These are phyloP conservation scores for Pseudopithomyces chartarum DNA, from an alignment of 2,329 filamentous ascomycete genomes.

Conservation along the genomic window DNA sequence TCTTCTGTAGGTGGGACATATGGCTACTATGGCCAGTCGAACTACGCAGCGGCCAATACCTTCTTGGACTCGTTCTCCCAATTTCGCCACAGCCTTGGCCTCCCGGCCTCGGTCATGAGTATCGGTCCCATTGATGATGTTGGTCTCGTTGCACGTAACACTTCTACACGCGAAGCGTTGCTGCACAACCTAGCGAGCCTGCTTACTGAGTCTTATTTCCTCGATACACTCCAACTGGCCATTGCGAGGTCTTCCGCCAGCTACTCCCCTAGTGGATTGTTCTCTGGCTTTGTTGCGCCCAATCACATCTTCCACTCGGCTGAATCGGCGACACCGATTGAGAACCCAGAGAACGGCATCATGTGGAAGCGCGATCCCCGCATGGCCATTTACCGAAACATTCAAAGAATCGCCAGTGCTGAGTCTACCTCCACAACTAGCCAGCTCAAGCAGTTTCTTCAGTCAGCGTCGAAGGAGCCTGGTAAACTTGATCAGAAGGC, in stretches of 20 bases:
- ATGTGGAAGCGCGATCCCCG: constrained; percentile 11
- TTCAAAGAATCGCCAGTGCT: not conserved
- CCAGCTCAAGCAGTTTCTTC: not conserved
- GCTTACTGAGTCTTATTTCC: constrained; percentile 4
- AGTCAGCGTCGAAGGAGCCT: not conserved
- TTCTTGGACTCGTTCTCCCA: constrained; percentile 49
- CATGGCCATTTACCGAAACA: constrained; percentile 9
- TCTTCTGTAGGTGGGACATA: constrained; percentile 13
- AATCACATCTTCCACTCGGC: constrained; percentile 9
- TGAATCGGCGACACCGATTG: constrained; percentile 2
- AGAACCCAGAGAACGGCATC: constrained; percentile 1
- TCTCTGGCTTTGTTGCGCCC: not conserved
- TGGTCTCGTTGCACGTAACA: constrained; percentile 3
- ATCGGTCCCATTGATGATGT: constrained; percentile 10
- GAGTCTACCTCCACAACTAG: not conserved
- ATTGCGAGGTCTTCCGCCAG: constrained; percentile 1
- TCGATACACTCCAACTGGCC: constrained; percentile 6
- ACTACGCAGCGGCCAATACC: constrained; percentile 22
- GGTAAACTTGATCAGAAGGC: constrained; percentile 3
- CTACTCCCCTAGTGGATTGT: not conserved
- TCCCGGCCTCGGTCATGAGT: constrained; percentile 1
- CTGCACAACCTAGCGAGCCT: constrained; percentile 1
- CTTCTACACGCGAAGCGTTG: not conserved
- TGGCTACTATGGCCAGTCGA: constrained; percentile 16
- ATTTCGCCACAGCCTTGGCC: constrained; percentile 33